Evolutionary conservation across 768 basidiomycete species (phyloP), one percentile per base, ranked within the genome.

Genomic region (Clavaria fumosa): DNA sequence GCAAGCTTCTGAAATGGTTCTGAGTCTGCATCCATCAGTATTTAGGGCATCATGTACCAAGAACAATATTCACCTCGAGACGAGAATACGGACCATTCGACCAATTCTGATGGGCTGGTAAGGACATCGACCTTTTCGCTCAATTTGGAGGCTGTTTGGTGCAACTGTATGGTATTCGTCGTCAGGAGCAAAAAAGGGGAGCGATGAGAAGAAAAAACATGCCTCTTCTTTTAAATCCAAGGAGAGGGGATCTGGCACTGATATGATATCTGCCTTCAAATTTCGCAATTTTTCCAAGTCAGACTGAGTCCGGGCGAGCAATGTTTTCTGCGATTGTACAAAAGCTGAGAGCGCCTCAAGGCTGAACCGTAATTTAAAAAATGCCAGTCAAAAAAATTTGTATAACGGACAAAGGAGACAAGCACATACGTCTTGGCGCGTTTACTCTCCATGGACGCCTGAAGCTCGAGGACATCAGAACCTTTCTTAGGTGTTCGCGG

Each of bases 271-370:
- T 11, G 46, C 53, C 42, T 59, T 66, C 22, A 77, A 58, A 27
- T 50, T 50, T 33, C 61, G 61, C 15, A 85, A 62, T 15, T 63
- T 57, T 35, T 65, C 66, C 50, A 84, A 69, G 57, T 83, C 79
- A 45, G 64, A 55, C 43, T 70, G 67, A 20, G 77, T 76, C 22
- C 67, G 67, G 34, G 64, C 62, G 27, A 84, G 68, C 23, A 80
- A 46, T 14, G 60, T 51, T 52, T 57, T 69, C 56, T 84, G 81
- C 28, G 67, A 59, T 39, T 67, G 61, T 43, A 84, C 67, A 55
- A 75, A 84, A 34, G 58, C 58, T 47, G 72, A 67, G 47, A 84
- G 75, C 61, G 75, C 76, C 54, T 77, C 66, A 47, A 72, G 54
- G 48, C 74, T 77, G 38, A n/a, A n/a, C n/a, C n/a, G n/a, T n/a